Conservation (phyloP, 352 stramenopile genomes). For the Phytopythium helicoides region DNA sequence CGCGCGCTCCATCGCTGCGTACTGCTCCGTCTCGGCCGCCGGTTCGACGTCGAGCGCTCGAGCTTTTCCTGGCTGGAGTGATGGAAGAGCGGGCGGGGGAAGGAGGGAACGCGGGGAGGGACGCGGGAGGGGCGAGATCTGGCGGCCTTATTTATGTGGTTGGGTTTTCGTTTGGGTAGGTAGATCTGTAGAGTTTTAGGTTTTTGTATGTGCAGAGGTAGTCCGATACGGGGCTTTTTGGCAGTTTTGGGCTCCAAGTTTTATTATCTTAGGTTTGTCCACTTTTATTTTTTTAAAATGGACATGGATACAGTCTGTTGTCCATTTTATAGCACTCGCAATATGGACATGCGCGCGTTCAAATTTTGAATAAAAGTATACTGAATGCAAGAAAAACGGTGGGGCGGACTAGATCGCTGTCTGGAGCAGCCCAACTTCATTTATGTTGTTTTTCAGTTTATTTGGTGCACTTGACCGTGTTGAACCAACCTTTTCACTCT, state of each 20-base stretch:
- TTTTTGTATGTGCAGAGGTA: too few species aligned
- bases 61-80: background rate
- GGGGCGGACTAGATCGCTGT: background rate
- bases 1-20: conserved; percentile 3
- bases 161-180: too few species aligned
- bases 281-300: too few species aligned
- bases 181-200: too few species aligned
- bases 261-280: too few species aligned
- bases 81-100: background rate
- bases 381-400: background rate
- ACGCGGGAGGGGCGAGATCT: conserved; percentile 7
- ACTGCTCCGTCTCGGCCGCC: background rate
- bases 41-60: background rate
- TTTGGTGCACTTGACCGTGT: background rate
- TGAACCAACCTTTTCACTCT: too few species aligned
- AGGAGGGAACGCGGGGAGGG: background rate
- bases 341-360: too few species aligned
- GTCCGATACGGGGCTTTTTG: too few species aligned
- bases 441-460: background rate
- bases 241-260: too few species aligned
- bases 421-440: background rate
- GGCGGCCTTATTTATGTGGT: too few species aligned
- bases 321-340: too few species aligned
- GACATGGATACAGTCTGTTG: background rate
- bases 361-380: conserved; percentile 8